phyloP scores from a whole-genome alignment of 2,329 filamentous ascomycete genomes.

The Stylonectria norvegica region DNA sequence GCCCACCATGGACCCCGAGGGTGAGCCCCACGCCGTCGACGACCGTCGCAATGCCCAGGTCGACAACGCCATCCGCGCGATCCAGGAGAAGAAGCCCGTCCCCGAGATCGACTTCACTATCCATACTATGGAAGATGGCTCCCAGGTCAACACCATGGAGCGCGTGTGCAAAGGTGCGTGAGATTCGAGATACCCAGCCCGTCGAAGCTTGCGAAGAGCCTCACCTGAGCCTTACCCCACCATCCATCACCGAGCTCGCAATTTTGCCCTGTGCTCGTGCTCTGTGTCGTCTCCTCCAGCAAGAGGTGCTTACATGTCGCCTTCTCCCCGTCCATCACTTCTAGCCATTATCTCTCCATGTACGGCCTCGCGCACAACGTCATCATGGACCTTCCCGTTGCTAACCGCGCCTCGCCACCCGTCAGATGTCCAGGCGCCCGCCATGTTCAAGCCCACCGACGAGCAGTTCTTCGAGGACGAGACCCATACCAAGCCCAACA shows the following conservation, averaged over 20 bases:
- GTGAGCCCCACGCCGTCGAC: slow-evolving; percentile 36
- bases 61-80: slow-evolving; percentile 87
- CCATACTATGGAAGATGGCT: slow-evolving; percentile 97
- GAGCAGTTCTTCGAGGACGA: slow-evolving; percentile 91
- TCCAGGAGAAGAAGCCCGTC: slow-evolving; percentile 89
- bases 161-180: slow-evolving; percentile 93
- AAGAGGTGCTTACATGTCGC: no score
- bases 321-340: not conserved
- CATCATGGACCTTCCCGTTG: slow-evolving; percentile 8
- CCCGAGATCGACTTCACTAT: slow-evolving; percentile 98
- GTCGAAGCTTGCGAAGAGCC: no score
- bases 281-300: not conserved
- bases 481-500: slow-evolving; percentile 82
- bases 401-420: slow-evolving; percentile 16
- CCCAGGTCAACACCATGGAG: slow-evolving; percentile 91
- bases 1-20: slow-evolving; percentile 49
- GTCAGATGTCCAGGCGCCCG: slow-evolving; percentile 93
- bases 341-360: not conserved
- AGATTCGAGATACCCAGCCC: not conserved
- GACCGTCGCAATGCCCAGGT: slow-evolving; percentile 60
- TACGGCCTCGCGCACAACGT: no score
- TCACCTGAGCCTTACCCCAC: slow-evolving; percentile 1
- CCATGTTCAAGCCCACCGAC: slow-evolving; percentile 86
- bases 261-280: not conserved
- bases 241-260: not conserved